phyloP scores from a whole-genome alignment of 768 basidiomycete genomes.

The Tulasnella sp. region DNA sequence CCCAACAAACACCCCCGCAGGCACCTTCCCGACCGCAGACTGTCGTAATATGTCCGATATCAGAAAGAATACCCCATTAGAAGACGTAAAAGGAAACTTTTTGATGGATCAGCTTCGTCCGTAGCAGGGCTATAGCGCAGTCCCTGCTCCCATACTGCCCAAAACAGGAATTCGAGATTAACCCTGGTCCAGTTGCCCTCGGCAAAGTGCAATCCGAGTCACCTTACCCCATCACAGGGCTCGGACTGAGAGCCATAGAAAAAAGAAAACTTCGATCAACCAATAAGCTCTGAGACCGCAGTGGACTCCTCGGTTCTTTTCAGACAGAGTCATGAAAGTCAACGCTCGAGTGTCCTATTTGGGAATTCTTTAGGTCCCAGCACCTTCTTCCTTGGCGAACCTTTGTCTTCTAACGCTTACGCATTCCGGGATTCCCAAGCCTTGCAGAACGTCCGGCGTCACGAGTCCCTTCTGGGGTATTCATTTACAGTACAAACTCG shows the following conservation, averaged over 20 bases:
- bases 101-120: background rate
- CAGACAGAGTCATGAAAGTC: background rate
- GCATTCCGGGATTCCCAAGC: background rate
- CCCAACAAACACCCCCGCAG: background rate
- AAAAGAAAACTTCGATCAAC: background rate
- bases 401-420: background rate
- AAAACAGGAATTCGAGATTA: background rate
- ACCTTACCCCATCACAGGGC: background rate
- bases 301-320: background rate
- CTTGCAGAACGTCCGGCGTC: background rate
- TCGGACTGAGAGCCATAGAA: background rate
- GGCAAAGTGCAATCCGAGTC: background rate
- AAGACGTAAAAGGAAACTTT: background rate
- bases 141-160: background rate
- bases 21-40: background rate
- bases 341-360: background rate
- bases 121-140: background rate
- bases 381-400: background rate
- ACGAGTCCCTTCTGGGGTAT: background rate
- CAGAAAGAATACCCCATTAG: background rate
- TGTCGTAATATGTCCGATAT: background rate
- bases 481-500: background rate
- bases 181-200: background rate
- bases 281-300: background rate
- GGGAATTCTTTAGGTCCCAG: background rate